phyloP scores from a whole-genome alignment of 208 protist genomes.

The Jaenimonas drosophilae region DNA sequence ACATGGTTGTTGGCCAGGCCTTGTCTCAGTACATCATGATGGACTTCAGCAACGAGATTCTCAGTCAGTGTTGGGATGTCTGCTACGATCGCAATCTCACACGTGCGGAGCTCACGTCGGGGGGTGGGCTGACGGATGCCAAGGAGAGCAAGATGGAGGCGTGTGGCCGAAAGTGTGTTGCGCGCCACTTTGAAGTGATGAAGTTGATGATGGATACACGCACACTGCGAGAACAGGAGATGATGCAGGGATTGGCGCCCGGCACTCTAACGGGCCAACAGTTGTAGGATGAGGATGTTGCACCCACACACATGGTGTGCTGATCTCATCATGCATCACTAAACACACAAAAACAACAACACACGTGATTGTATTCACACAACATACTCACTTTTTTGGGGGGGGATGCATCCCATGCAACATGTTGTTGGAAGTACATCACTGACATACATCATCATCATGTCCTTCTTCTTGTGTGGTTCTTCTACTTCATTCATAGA shows the following conservation, averaged over 20 bases:
- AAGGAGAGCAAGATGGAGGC: slow-evolving; percentile 68
- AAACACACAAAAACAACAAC: too few relatives aligned
- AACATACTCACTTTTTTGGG: too few relatives aligned
- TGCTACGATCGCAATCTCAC: slow-evolving; percentile 77
- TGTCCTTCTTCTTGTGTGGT: too few relatives aligned
- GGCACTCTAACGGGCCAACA: slow-evolving; percentile 10
- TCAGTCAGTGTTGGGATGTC: slow-evolving; percentile 83
- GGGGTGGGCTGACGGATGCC: slow-evolving; percentile 23
- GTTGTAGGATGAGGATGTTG: too few relatives aligned
- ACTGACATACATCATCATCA: too few relatives aligned
- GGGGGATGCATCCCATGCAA: too few relatives aligned
- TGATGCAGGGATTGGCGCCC: slow-evolving; percentile 20
- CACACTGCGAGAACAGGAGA: slow-evolving; percentile 41
- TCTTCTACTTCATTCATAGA: too few relatives aligned
- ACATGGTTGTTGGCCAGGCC: slow-evolving; percentile 61
- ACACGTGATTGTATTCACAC: too few relatives aligned
- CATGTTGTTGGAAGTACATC: too few relatives aligned
- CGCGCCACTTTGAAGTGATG: slow-evolving; percentile 83
- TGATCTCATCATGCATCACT: too few relatives aligned
- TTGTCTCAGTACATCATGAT: slow-evolving; percentile 69
- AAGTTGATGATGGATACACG: slow-evolving; percentile 50
- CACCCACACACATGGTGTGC: too few relatives aligned
- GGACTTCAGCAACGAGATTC: slow-evolving; percentile 45
- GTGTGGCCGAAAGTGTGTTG: slow-evolving; percentile 82
- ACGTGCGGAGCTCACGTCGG: slow-evolving; percentile 35